phyloP scores from a whole-genome alignment of 2,329 filamentous ascomycete genomes.

The Stagonosporopsis vannaccii region DNA sequence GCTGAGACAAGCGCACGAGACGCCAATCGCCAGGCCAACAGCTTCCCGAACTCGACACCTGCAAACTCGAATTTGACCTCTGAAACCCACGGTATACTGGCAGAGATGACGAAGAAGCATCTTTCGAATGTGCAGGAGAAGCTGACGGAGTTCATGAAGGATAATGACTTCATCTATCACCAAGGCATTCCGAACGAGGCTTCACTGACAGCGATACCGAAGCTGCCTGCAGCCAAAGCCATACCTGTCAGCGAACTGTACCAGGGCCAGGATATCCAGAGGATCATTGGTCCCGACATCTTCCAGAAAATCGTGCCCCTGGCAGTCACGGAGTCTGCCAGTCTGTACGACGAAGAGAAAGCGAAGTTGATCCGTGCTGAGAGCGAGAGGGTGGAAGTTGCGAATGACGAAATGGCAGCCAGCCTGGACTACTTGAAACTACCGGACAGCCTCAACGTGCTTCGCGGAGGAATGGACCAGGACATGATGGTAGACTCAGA shows the following conservation, averaged over 20 bases:
- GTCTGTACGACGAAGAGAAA: slow-evolving; percentile 97
- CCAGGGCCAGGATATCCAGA: slow-evolving; percentile 94
- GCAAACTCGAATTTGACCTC: slow-evolving; percentile 82
- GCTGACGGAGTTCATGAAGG: slow-evolving; percentile 77
- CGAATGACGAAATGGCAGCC: slow-evolving; percentile 94
- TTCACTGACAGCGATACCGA: slow-evolving; percentile 80
- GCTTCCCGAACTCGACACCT: slow-evolving; percentile 81
- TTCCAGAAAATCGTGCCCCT: slow-evolving; percentile 97
- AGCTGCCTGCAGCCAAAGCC: slow-evolving; percentile 92
- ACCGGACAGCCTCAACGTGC: slow-evolving; percentile 84
- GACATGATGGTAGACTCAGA: slow-evolving; percentile 88
- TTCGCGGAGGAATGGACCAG: slow-evolving; percentile 92
- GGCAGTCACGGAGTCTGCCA: slow-evolving; percentile 94
- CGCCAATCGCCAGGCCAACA: slow-evolving; percentile 76
- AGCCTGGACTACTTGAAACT: slow-evolving; percentile 93
- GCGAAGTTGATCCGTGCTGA: slow-evolving; percentile 94
- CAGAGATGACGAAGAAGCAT: slow-evolving; percentile 87
- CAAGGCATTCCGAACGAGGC: slow-evolving; percentile 88
- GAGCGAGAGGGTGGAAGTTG: slow-evolving; percentile 88
- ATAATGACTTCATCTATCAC: slow-evolving; percentile 99
- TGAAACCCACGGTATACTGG: slow-evolving; percentile 76
- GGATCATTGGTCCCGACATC: slow-evolving; percentile 95
- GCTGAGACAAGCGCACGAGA: slow-evolving; percentile 82
- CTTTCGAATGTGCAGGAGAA: slow-evolving; percentile 81
- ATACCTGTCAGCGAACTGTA: slow-evolving; percentile 97